Base-by-base conservation (phyloP, 257 asterid genomes). In the Ehretia macrophylla region DNA sequence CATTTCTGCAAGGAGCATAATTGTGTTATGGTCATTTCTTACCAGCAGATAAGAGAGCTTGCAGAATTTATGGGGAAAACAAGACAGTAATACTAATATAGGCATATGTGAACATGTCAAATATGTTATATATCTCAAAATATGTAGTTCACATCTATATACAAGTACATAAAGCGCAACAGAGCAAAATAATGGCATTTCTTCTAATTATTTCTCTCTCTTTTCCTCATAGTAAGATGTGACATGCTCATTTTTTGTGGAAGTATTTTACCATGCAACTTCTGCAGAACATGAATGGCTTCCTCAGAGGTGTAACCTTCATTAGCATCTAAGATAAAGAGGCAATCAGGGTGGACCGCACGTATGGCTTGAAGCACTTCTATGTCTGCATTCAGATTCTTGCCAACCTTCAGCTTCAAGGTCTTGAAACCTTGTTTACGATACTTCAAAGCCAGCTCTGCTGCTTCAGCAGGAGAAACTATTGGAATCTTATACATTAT, bases 401-500 rank as follows among this genome's bases (percentile, higher is more conserved):
- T 84, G 65, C 97, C 95, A 56, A 84, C 95, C 77, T 89, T 89
- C 55, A 89, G 97, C 86, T 89, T 89, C 51, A 89, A 75, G n/a
- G 64, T 78, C 79, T 68, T 79, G 79, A 89, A 89, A 61, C 97
- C 95, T 72, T 77, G 81, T 57, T 44, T 38, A 10, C 71, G 80
- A 50, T 89, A 89, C 55, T 77, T 70, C 17, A 78, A 75, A 72
- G 97, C 95, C 70, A 89, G 85, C 70, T 81, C 85, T 56, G 90
- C 80, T 11, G 97, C 97, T 82, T 86, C 84, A 17, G 74, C 49
- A 18, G 95, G 84, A 27, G 89, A 80, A 67, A 89, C 97, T 58
- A 86, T 84, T 63, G 95, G 97, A 75, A 89, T 86, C 97, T 89
- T 70, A 72, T 50, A 53, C 22, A 37, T 57, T 56, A 60, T 32